Evolutionary conservation across 768 basidiomycete genomes (phyloP).

Genomic region (Paxillus ammoniavirescens): DNA sequence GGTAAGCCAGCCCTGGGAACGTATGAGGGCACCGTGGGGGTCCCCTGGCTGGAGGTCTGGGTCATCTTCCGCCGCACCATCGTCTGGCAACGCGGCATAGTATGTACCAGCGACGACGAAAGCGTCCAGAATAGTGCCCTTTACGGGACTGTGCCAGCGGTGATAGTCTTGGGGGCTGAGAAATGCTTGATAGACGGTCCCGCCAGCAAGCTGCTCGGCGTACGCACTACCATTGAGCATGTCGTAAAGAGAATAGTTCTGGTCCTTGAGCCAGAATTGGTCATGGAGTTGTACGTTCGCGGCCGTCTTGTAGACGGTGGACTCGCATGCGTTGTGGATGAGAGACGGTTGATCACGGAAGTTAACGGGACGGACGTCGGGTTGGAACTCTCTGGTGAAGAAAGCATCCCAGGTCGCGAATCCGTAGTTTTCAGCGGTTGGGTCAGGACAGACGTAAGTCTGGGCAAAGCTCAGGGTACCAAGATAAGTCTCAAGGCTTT

Average conservation of each 20-base stretch:
- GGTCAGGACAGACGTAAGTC: not conserved
- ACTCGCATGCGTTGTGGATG: conserved; percentile 55
- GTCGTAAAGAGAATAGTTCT: conserved; percentile 57
- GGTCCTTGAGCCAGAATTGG: conserved; percentile 57
- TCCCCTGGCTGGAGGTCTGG: conserved; percentile 2
- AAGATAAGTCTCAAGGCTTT: not conserved
- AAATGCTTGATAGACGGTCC: conserved; percentile 55
- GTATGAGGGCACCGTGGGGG: conserved; percentile 19
- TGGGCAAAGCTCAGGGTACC: not conserved
- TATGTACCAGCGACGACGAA: conserved; percentile 28
- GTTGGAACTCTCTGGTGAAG: conserved; percentile 43
- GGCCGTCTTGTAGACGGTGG: conserved; percentile 35
- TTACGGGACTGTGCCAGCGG: conserved; percentile 60
- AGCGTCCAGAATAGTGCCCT: conserved; percentile 36
- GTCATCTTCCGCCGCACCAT: not conserved
- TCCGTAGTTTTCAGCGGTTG: conserved; percentile 22
- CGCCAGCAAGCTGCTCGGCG: conserved; percentile 43
- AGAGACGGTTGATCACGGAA: conserved; percentile 19
- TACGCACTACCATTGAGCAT: conserved; percentile 44
- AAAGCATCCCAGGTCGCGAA: conserved; percentile 51
- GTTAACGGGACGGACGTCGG: conserved; percentile 26
- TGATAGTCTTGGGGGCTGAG: conserved; percentile 53
- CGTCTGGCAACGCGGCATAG: conserved; percentile 14
- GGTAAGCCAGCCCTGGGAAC: conserved; percentile 42
- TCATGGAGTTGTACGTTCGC: conserved; percentile 39